These are phyloP conservation scores for Globisporangium cystogenes DNA, from an alignment of 352 stramenopile genomes.

Conservation along the genomic window DNA sequence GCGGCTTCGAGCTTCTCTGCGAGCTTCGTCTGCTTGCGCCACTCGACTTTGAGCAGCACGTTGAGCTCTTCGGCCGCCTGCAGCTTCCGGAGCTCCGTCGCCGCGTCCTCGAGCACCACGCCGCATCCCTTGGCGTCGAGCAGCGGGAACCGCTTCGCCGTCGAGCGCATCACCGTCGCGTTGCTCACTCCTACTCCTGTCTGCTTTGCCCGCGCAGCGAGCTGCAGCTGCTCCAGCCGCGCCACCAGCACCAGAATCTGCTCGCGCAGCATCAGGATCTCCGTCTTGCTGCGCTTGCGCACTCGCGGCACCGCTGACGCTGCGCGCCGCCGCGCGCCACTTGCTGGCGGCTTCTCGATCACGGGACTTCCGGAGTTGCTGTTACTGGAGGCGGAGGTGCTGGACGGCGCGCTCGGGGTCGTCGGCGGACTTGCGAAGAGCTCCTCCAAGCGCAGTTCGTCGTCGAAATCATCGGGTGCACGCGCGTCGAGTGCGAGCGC, in stretches of 20 bases:
- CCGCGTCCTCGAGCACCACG: constrained; percentile 26
- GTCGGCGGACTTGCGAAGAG: too few species aligned
- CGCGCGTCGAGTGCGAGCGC: too few species aligned
- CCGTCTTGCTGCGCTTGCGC: neutral
- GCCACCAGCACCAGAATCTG: constrained; percentile 2
- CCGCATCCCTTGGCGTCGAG: constrained; percentile 1
- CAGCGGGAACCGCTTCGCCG: neutral
- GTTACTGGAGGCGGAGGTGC: too few species aligned
- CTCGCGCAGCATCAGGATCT: constrained; percentile 6
- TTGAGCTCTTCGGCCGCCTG: constrained; percentile 32
- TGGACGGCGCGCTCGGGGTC: too few species aligned
- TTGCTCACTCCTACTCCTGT: neutral
- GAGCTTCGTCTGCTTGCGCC: constrained; percentile 37
- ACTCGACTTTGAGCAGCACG: constrained; percentile 23
- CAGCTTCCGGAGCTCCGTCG: constrained; percentile 28
- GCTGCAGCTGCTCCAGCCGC: neutral
- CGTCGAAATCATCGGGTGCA: too few species aligned
- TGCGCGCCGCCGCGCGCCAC: neutral
- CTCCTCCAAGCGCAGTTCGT: too few species aligned
- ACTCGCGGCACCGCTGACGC: too few species aligned
- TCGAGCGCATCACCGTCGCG: neutral
- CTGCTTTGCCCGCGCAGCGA: neutral
- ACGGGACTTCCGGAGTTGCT: too few species aligned
- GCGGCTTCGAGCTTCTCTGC: constrained; percentile 31
- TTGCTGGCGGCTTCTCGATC: too few species aligned